Evolutionary conservation across 2,329 filamentous ascomycete genomes (phyloP).

Genomic region (Pestalotiopsis sp.): DNA sequence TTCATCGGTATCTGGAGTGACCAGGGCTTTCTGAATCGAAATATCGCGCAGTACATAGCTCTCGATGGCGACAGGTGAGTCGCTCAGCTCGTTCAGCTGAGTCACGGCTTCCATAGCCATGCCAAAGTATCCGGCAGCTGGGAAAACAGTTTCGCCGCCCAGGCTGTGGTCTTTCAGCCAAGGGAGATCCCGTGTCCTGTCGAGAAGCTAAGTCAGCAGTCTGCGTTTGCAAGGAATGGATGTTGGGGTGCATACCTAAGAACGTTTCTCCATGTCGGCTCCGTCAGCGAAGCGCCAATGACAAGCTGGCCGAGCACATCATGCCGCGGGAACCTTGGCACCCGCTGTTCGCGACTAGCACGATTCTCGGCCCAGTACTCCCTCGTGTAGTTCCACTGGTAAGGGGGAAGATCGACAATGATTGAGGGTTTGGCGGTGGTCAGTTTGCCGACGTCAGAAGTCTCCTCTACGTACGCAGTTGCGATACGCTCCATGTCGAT

Average conservation of each 20-base stretch:
- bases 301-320: conserved; percentile 26
- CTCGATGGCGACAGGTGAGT: conserved; percentile 16
- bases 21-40: conserved; percentile 31
- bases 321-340: conserved; percentile 24
- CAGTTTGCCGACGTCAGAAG: neutral
- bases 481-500: conserved; percentile 27
- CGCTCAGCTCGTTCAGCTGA: conserved; percentile 19
- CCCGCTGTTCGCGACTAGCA: conserved; percentile 27
- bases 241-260: neutral
- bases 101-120: conserved; percentile 25
- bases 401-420: conserved; percentile 31
- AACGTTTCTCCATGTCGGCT: conserved; percentile 27
- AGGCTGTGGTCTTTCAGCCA: conserved; percentile 25
- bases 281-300: conserved; percentile 15
- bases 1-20: conserved; percentile 31
- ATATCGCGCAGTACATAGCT: conserved; percentile 30
- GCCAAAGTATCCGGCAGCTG: conserved; percentile 23
- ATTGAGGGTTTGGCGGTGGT: neutral
- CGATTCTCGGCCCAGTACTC: conserved; percentile 27
- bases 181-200: conserved; percentile 14
- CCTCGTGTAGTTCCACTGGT: conserved; percentile 30
- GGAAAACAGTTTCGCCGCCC: conserved; percentile 21
- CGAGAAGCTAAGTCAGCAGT: too few relatives aligned
- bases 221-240: too few relatives aligned
- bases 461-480: conserved; percentile 13